A percentile compares a stretch with the other conserved stretches of the same genome.
These are phyloP conservation scores for Tephrocybe sp. DNA, from an alignment of 768 basidiomycete species.

Conservation along the genomic window DNA sequence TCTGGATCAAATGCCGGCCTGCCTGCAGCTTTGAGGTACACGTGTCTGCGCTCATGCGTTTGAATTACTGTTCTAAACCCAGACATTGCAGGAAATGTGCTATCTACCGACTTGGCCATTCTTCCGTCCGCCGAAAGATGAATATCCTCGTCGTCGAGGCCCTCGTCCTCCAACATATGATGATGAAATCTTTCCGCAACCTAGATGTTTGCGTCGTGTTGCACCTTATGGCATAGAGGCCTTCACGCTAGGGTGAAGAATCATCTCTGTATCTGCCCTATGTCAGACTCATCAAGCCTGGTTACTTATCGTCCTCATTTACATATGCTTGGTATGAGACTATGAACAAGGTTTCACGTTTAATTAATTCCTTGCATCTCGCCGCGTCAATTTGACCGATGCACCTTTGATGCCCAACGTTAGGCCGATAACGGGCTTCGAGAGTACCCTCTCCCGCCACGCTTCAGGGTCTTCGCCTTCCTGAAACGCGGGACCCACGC, in stretches of 20 bases:
- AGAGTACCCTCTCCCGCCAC: slow-evolving; percentile 31
- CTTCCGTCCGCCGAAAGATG: slow-evolving; percentile 16
- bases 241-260: no score
- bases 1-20: slow-evolving; percentile 49
- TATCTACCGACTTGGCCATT: slow-evolving; percentile 46
- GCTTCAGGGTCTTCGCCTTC: slow-evolving; percentile 33
- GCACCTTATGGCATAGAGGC: background rate
- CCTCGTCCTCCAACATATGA: background rate
- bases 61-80: no score
- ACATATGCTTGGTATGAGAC: no score
- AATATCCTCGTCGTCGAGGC: background rate
- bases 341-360: no score
- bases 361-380: no score
- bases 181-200: background rate
- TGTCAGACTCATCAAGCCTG: no score
- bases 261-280: no score
- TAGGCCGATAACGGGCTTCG: slow-evolving; percentile 11
- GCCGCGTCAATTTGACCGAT: slow-evolving; percentile 24
- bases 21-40: slow-evolving; percentile 46
- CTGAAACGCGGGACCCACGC: slow-evolving; percentile 42
- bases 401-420: slow-evolving; percentile 32
- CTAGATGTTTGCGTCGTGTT: background rate
- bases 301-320: no score
- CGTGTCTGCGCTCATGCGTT: no score
- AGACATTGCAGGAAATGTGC: slow-evolving; percentile 35